Evolutionary conservation across 345 rosid species (phyloP).

Genomic region (Moricandia arvensis): DNA sequence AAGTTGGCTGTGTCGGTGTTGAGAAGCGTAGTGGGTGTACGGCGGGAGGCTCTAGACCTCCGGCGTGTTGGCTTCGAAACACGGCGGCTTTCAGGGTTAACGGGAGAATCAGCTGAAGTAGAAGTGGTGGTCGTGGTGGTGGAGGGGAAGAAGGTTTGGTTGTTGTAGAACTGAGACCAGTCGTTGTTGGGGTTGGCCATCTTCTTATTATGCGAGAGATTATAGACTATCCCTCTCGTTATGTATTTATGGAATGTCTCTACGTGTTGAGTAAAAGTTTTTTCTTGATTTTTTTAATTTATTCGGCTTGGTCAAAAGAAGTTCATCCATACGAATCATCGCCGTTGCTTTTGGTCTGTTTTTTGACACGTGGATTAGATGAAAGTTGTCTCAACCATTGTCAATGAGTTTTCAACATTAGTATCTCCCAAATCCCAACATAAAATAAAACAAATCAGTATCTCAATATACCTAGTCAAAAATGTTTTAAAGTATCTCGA

Average conservation of each 20-base stretch:
- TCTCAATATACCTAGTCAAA: no score
- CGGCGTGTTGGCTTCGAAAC: conserved; percentile 62
- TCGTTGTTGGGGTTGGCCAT: conserved; percentile 40
- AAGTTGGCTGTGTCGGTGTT: conserved; percentile 84
- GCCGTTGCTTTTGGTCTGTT: conserved; percentile 28
- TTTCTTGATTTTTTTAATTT: neutral
- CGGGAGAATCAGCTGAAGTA: conserved; percentile 29
- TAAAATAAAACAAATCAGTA: no score
- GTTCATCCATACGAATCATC: conserved; percentile 22
- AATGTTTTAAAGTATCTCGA: no score
- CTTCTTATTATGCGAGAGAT: conserved; percentile 14
- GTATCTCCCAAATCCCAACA: no score
- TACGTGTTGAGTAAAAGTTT: neutral
- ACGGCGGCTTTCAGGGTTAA: conserved; percentile 21
- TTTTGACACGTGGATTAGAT: conserved; percentile 7
- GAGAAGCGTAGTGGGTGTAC: conserved; percentile 88
- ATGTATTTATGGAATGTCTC: conserved; percentile 31
- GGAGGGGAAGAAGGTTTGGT: conserved; percentile 37
- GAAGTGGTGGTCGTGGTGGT: conserved; percentile 29
- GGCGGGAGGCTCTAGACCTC: conserved; percentile 79
- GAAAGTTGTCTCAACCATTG: neutral
- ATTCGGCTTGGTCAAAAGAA: conserved; percentile 30
- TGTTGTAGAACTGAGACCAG: conserved; percentile 38
- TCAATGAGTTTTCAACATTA: no score
- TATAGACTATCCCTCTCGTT: neutral